Evolutionary conservation across 352 stramenopile species (phyloP), one percentile per base, ranked within the genome.

Genomic region (Pythium pyrilobum): DNA sequence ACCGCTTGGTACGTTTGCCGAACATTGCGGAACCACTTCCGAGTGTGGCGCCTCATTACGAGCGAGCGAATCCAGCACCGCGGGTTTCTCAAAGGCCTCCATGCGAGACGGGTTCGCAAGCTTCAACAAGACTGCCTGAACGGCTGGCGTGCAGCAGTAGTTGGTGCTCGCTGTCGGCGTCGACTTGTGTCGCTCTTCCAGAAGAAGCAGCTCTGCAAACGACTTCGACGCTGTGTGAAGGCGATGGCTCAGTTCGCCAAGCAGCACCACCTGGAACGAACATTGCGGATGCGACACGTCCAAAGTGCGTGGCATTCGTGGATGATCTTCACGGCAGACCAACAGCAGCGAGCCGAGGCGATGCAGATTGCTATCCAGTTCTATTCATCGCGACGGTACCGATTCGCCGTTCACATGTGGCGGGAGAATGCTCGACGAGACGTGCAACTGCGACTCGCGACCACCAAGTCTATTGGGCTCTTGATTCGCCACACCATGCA

Each of bases 401-500:
- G 25, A 2, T 9, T 13, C 9, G 58, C 62, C 7, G 7, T 74
- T 4, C 13, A 6, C 0, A 1, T 21, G 11, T 74, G 66, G 66
- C 49, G 23, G 36, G 1, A 16, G 0, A 52, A 32, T n/a, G 40
- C 13, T 8, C 37, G 5, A 10, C 16, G 13, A 27, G 29, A n/a
- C 15, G 29, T 42, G 33, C 16, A 18, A 11, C 38, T 59, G 6
- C 27, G 53, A 15, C 38, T 24, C 27, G 16, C 20, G 13, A 41
- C 43, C 20, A 16, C 63, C 11, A 74, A 59, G 15, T 66, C 73
- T 0, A 21, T 77, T 6, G 57, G 46, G 13, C 52, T 62, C 46
- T 66, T 67, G 39, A 77, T 84, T 23, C n/a, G 31, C 16, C 32
- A 21, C 1, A 36, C 71, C 6, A 34, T 71, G 52, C 52, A 41